Evolutionary conservation across 2,329 filamentous ascomycete genomes (phyloP).

Genomic region (Pseudocercospora cruenta): DNA sequence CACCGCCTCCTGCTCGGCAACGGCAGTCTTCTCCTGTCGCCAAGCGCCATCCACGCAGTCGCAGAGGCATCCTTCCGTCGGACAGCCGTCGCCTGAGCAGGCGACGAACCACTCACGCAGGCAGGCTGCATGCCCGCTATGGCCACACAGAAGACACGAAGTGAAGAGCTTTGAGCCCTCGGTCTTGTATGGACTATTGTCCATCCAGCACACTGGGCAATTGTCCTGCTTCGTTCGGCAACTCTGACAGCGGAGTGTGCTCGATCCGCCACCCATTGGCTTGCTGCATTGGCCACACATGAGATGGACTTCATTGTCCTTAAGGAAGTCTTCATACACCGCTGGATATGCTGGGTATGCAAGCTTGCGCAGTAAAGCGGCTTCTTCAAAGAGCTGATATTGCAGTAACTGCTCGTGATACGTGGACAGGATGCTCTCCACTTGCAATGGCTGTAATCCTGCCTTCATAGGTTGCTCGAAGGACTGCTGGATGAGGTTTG

Average conservation of each 20-base stretch:
- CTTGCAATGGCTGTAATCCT: conserved; percentile 55
- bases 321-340: conserved; percentile 60
- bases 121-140: conserved; percentile 63
- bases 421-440: conserved; percentile 58
- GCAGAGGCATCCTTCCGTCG: conserved; percentile 62
- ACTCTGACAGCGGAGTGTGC: conserved; percentile 56
- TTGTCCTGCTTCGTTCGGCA: conserved; percentile 50
- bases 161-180: conserved; percentile 29
- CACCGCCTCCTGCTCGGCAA: conserved; percentile 43
- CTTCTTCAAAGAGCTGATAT: conserved; percentile 53
- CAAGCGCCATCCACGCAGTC: conserved; percentile 49
- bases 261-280: conserved; percentile 50
- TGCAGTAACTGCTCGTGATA: conserved; percentile 61
- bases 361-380: conserved; percentile 60
- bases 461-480: conserved; percentile 46
- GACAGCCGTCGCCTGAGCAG: conserved; percentile 58
- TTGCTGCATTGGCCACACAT: conserved; percentile 61
- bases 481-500: conserved; percentile 44
- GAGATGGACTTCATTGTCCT: conserved; percentile 58
- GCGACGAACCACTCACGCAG: conserved; percentile 60
- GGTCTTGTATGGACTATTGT: conserved; percentile 42
- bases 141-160: conserved; percentile 64
- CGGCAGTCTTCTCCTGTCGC: conserved; percentile 24
- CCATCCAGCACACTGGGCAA: conserved; percentile 51
- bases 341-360: conserved; percentile 59